These are phyloP conservation scores for Floccularia luteovirens DNA, from an alignment of 768 basidiomycete genomes.

Conservation along the genomic window DNA sequence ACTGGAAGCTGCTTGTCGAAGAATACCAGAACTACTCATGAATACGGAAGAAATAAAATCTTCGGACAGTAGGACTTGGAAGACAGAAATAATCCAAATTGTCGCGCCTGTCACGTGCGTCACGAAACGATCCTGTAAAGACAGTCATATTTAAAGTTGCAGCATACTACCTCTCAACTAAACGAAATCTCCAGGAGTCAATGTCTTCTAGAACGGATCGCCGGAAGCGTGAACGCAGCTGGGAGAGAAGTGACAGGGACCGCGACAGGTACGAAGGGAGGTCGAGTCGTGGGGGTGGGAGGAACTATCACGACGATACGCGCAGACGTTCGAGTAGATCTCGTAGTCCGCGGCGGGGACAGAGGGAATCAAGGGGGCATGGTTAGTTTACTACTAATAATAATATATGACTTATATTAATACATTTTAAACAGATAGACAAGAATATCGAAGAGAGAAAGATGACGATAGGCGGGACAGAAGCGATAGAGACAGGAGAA, in stretches of 20 bases:
- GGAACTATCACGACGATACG: constrained; percentile 27
- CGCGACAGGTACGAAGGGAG: constrained; percentile 32
- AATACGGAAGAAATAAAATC: no score
- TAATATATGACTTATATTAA: neutral
- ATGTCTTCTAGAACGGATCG: constrained; percentile 56
- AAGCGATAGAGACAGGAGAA: constrained; percentile 29
- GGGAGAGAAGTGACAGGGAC: constrained; percentile 50
- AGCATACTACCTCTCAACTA: no score
- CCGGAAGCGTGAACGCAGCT: constrained; percentile 55
- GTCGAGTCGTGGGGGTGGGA: constrained; percentile 25
- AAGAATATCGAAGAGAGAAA: constrained; percentile 16
- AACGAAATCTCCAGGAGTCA: no score
- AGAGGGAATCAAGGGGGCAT: constrained; percentile 28
- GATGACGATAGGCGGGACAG: constrained; percentile 30
- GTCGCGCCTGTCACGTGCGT: no score
- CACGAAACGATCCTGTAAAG: no score
- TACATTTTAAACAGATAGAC: constrained; percentile 8
- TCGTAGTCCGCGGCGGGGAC: constrained; percentile 37
- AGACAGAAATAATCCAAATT: no score
- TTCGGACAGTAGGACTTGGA: no score
- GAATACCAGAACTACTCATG: no score
- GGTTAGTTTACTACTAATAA: constrained; percentile 6
- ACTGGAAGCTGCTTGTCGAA: no score
- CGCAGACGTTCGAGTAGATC: constrained; percentile 42
- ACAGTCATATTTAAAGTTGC: no score